Percentiles rank a stretch among this genome's conserved stretches.
Conservation (phyloP, 441 rosid genomes). For the Adansonia gregorii region DNA sequence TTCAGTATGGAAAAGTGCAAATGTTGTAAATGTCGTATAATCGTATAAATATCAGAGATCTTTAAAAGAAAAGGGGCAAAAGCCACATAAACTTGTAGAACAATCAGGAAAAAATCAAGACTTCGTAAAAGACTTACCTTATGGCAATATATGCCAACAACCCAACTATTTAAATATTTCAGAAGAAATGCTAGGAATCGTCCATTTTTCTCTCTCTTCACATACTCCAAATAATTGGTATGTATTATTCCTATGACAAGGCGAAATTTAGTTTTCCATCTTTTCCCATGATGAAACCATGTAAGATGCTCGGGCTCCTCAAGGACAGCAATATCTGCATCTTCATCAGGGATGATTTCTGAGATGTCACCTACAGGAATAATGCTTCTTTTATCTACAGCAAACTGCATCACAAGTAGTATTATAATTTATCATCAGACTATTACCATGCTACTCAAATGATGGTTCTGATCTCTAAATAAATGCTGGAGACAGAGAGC, state of each 20-base stretch:
- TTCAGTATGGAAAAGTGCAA: background rate
- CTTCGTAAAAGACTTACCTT: slow-evolving; percentile 51
- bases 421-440: slow-evolving; percentile 20
- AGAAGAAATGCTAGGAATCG: slow-evolving; percentile 61
- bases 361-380: slow-evolving; percentile 90
- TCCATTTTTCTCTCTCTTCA: slow-evolving; percentile 88
- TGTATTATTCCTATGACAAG: slow-evolving; percentile 81
- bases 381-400: slow-evolving; percentile 87
- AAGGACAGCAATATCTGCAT: slow-evolving; percentile 89
- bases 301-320: slow-evolving; percentile 99
- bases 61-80: background rate
- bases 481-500: background rate
- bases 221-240: slow-evolving; percentile 93
- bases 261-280: slow-evolving; percentile 85
- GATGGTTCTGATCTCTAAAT: background rate
- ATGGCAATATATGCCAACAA: slow-evolving; percentile 90
- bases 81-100: background rate
- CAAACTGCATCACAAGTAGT: slow-evolving; percentile 58
- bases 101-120: background rate
- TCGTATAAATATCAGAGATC: background rate
- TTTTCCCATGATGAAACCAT: slow-evolving; percentile 97
- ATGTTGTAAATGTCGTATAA: background rate
- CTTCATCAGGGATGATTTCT: slow-evolving; percentile 71
- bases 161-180: slow-evolving; percentile 66
- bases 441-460: slow-evolving; percentile 10